Evolutionary conservation across 805 yeast genomes (phyloP), one percentile per base, ranked within the genome.

Genomic region (Lachancea lanzarotensis): DNA sequence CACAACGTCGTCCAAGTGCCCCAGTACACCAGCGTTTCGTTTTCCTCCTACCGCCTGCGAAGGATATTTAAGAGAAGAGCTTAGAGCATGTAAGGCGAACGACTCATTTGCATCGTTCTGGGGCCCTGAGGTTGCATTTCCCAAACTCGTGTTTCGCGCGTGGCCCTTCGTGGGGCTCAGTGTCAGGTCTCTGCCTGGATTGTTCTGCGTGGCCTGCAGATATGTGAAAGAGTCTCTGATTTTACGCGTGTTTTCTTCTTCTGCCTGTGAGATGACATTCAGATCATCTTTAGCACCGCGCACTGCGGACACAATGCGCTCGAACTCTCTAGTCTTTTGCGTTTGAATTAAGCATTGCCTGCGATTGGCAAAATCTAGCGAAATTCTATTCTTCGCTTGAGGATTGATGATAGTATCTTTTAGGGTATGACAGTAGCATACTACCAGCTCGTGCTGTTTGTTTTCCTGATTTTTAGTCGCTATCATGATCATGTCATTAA

Each of bases 381-480:
- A 44, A 34, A 59, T 38, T 37, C 56, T 48, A 11, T 51, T 52
- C 4, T 47, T 47, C 10, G 52, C 39, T 47, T 62, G 52, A 43
- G 51, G 76, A 10, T 63, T 50, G 20, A 81, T 60, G 16, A 68
- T 68, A 9, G 83, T 76, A 33, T 82, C 86, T 36, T 76, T 69
- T 27, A 89, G 65, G 2, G 90, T 84, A 83, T 90, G 82, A 63
- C 91, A 84, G 53, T 84, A 83, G 29, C 79, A 80, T 1, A 95
- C 91, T 32, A 79, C 77, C 20, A 82, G 71, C 35, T 71, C 66
- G 45, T 68, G 66, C 9, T 71, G 63, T 46, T 42, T 35, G 49
- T 26, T 50, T 51, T 49, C 50, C 42, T 30, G 50, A 48, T 77
- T 78, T 48, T 79, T 75, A 1, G 85, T 72, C 0, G 96, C 95